Percentiles rank a stretch among this genome's conserved stretches.
Evolutionary conservation across 2,329 filamentous ascomycete genomes (phyloP).

Genomic region (Calonectria hongkongensis): DNA sequence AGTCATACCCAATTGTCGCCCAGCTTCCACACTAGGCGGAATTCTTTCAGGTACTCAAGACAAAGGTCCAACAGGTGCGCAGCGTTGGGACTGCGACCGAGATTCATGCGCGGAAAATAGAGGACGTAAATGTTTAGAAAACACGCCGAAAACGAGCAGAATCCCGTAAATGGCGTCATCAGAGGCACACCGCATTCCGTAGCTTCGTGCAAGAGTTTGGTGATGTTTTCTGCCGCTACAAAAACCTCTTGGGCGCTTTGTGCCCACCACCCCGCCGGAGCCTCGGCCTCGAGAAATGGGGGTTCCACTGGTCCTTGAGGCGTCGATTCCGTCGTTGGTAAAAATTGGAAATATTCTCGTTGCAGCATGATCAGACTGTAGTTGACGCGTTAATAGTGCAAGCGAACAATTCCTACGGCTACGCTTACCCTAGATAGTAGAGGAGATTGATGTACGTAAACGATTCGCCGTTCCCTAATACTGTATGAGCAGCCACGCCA

Average conservation of each 20-base stretch:
- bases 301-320: slow-evolving; percentile 62
- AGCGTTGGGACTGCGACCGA: slow-evolving; percentile 53
- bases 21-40: slow-evolving; percentile 27
- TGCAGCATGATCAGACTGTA: slow-evolving; percentile 62
- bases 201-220: slow-evolving; percentile 58
- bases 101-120: slow-evolving; percentile 63
- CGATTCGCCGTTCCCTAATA: slow-evolving; percentile 61
- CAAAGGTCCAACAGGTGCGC: slow-evolving; percentile 9
- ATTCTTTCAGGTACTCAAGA: slow-evolving; percentile 15
- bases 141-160: slow-evolving; percentile 64
- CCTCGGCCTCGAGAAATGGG: slow-evolving; percentile 59
- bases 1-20: slow-evolving; percentile 22
- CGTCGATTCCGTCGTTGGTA: slow-evolving; percentile 58
- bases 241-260: slow-evolving; percentile 60
- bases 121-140: slow-evolving; percentile 63
- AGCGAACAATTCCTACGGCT: too few species aligned
- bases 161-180: slow-evolving; percentile 63
- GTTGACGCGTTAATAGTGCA: neutral
- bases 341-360: slow-evolving; percentile 64
- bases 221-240: slow-evolving; percentile 57
- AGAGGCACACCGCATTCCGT: slow-evolving; percentile 58
- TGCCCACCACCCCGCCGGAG: slow-evolving; percentile 62
- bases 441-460: slow-evolving; percentile 64
- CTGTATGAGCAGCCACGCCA: slow-evolving; percentile 59
- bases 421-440: slow-evolving; percentile 63